These are phyloP conservation scores for Westerdykella aurantiaca DNA, from an alignment of 2,329 filamentous ascomycete genomes.

Conservation along the genomic window DNA sequence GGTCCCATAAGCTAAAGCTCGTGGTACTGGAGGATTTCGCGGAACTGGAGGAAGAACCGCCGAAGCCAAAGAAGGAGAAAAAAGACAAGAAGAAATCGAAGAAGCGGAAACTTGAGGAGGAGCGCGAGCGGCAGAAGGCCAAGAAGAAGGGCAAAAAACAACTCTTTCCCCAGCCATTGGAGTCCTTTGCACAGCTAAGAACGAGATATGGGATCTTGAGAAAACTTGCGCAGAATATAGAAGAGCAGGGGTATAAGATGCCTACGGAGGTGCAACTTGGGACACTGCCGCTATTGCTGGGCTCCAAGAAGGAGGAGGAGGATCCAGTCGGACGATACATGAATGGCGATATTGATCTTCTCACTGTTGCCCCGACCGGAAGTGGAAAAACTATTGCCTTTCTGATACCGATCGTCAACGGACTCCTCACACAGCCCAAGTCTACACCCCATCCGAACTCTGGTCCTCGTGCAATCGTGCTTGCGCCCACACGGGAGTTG, in stretches of 20 bases:
- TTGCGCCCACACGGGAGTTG: constrained; percentile 49
- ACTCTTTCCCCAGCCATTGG: constrained; percentile 74
- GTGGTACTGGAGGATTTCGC: constrained; percentile 58
- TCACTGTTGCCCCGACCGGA: constrained; percentile 88
- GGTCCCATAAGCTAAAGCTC: constrained; percentile 78
- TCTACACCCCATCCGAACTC: constrained; percentile 3
- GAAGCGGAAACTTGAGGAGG: constrained; percentile 35
- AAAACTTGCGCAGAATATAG: constrained; percentile 70
- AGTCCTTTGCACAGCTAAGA: constrained; percentile 67
- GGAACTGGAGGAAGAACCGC: constrained; percentile 34
- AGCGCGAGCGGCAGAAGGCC: constrained; percentile 34
- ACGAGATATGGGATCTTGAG: constrained; percentile 66
- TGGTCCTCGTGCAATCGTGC: constrained; percentile 39
- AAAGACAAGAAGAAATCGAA: constrained; percentile 48
- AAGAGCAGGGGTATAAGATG: constrained; percentile 74
- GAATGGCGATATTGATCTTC: constrained; percentile 58
- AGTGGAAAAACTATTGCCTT: constrained; percentile 96
- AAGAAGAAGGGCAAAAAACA: constrained; percentile 52
- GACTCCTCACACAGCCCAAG: constrained; percentile 46
- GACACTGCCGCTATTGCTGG: constrained; percentile 71
- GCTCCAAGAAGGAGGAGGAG: constrained; percentile 38
- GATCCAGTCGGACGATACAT: constrained; percentile 4
- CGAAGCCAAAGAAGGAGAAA: constrained; percentile 47
- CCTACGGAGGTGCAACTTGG: constrained; percentile 94
- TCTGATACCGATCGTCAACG: constrained; percentile 77